Evolutionary conservation across 179 eudicot genomes (phyloP), one percentile per base, ranked within the genome.

Genomic region (Amaranthus tricolor): DNA sequence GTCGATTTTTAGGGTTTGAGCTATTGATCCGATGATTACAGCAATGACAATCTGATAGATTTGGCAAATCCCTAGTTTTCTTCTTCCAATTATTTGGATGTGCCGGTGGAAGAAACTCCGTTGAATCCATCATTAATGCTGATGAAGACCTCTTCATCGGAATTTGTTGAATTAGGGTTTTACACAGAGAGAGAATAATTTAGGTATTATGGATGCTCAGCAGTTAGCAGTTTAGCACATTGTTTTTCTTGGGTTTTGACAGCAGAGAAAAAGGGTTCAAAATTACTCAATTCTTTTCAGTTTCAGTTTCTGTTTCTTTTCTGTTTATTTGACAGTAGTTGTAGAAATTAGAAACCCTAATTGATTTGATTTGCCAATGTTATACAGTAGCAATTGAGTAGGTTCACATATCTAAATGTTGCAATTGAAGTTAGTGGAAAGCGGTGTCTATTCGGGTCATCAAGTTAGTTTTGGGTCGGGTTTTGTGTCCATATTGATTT

Each of bases 21-120:
- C 16, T n/a, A 78, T 85, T 87, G 75, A 86, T 76, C 17, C 83
- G 89, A 73, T 79, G 78, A 19, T 84, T 84, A 16, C 98, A 93
- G 81, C 89, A 66, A 63, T 88, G 84, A 81, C 98, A 93, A 62
- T 93, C 91, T 57, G 89, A 89, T 10, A 91, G 66, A 62, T 93
- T 93, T 11, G 97, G 97, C 70, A 86, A 82, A 24, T 90, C 90
- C 66, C 96, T 81, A 60, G 96, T 92, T 78, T 84, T 88, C 83
- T 83, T 89, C 52, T 63, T 76, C 69, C 75, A 58, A 0, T 67
- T 59, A 14, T 13, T 21, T 49, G 78, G 59, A 7, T 71, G 72
- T n/a, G 66, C 71, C n/a, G 76, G 82, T 15, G 79, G 85, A 1
- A 70, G 85, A 21, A 54, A 80, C 17, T 77, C 70, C 40, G 76